Evolutionary conservation across 2,329 filamentous ascomycete species (phyloP).

Genomic region (Microsporum audouinii): DNA sequence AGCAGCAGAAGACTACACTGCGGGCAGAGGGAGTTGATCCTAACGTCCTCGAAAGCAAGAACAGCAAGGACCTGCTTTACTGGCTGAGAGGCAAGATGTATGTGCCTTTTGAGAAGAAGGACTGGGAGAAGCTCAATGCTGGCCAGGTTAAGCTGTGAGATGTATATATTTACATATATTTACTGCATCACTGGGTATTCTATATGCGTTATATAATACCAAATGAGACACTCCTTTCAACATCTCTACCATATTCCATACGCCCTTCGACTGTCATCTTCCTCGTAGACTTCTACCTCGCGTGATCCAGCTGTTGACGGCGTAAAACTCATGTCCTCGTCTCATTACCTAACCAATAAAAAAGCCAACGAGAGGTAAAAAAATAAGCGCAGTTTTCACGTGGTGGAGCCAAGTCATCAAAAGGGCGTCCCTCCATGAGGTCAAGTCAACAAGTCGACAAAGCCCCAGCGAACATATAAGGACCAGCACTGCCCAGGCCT

Average conservation of each 20-base stretch:
- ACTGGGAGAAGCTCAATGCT: conserved; percentile 57
- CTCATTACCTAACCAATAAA: neutral
- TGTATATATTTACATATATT: no score
- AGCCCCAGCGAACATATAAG: neutral
- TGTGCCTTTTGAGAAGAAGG: conserved; percentile 50
- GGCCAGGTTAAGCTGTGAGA: conserved; percentile 55
- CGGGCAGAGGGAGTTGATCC: conserved; percentile 65
- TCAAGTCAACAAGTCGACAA: neutral
- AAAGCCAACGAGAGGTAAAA: neutral
- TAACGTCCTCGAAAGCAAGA: conserved; percentile 25
- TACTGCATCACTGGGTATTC: neutral
- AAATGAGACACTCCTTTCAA: neutral
- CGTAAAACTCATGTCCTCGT: neutral
- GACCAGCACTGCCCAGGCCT: neutral
- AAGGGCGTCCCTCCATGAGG: neutral
- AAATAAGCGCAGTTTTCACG: neutral
- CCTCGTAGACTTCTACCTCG: neutral
- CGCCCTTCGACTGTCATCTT: neutral
- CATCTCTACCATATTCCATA: neutral
- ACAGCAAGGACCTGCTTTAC: conserved; percentile 45
- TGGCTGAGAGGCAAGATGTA: conserved; percentile 60
- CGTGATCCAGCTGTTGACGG: neutral
- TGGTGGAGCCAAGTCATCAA: conserved; percentile 1
- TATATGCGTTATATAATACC: neutral
- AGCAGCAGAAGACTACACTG: conserved; percentile 70